These are phyloP conservation scores for Schizothecium vesticola DNA, from an alignment of 495 filamentous ascomycete genomes.

Conservation along the genomic window DNA sequence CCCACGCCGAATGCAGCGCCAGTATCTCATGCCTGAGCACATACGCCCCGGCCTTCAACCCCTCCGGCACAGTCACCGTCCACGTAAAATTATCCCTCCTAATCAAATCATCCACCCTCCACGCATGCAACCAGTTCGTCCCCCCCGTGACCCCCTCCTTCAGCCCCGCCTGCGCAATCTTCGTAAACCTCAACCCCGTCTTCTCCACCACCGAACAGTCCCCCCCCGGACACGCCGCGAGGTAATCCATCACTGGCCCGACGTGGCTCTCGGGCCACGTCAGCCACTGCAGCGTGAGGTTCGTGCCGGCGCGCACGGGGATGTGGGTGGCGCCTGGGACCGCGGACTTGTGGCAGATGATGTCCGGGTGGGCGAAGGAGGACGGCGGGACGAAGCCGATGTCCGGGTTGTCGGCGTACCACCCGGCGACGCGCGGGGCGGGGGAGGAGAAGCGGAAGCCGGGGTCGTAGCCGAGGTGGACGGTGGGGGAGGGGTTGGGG, in stretches of 20 bases:
- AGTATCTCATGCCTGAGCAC: constrained; percentile 72
- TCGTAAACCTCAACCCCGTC: constrained; percentile 59
- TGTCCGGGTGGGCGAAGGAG: constrained; percentile 34
- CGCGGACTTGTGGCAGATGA: constrained; percentile 61
- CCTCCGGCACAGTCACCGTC: constrained; percentile 58
- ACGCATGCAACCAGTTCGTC: constrained; percentile 29
- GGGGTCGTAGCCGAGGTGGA: constrained; percentile 4
- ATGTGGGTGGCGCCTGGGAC: constrained; percentile 45
- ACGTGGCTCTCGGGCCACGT: constrained; percentile 52
- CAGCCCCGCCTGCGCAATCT: constrained; percentile 60
- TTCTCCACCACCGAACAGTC: constrained; percentile 60
- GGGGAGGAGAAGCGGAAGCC: constrained; percentile 1
- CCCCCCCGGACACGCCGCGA: constrained; percentile 59
- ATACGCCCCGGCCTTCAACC: constrained; percentile 59
- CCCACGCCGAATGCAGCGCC: constrained; percentile 59
- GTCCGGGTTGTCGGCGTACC: constrained; percentile 15
- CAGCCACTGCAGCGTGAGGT: constrained; percentile 54
- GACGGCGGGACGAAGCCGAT: constrained; percentile 14
- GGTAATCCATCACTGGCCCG: constrained; percentile 63
- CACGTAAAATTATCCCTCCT: constrained; percentile 52
- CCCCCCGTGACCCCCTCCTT: constrained; percentile 40
- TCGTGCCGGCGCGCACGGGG: constrained; percentile 47
- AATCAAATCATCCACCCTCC: constrained; percentile 60
- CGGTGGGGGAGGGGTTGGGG: not conserved
- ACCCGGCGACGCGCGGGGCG: constrained; percentile 1